Conservation (phyloP, 1,139 yeast genomes). For the Hemisphaericaspora xylofermentans region DNA sequence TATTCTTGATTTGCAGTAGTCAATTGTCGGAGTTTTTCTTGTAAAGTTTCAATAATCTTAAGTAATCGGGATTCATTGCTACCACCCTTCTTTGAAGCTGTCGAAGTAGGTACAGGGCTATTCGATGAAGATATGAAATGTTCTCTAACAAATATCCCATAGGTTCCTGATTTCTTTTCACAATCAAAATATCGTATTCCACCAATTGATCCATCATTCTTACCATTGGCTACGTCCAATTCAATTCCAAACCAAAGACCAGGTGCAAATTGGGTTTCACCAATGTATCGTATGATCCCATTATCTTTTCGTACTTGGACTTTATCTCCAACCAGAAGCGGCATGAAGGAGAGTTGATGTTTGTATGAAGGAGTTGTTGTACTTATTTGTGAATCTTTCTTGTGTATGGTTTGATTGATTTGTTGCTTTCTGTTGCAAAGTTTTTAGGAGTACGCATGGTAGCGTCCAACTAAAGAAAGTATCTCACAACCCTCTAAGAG, state of each 20-base stretch:
- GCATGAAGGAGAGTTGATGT: background rate
- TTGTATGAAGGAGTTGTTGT: background rate
- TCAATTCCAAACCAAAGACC: slow-evolving; percentile 84
- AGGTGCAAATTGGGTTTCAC: slow-evolving; percentile 56
- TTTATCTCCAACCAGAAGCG: slow-evolving; percentile 32
- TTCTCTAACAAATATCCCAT: slow-evolving; percentile 63
- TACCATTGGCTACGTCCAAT: slow-evolving; percentile 62
- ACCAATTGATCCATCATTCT: slow-evolving; percentile 74
- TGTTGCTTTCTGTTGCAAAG: no score
- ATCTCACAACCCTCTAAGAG: no score
- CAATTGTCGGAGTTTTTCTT: slow-evolving; percentile 34
- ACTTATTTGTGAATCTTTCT: no score
- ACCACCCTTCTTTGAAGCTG: background rate
- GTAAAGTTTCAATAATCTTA: slow-evolving; percentile 45
- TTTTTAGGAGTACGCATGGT: no score
- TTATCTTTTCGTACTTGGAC: slow-evolving; percentile 41
- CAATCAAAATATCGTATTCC: slow-evolving; percentile 66
- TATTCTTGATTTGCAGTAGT: slow-evolving; percentile 29
- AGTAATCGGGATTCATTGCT: slow-evolving; percentile 22
- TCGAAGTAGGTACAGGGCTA: background rate
- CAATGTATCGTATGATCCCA: slow-evolving; percentile 52
- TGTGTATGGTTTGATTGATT: no score
- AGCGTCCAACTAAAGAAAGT: no score
- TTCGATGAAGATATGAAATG: background rate
- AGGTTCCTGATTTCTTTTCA: slow-evolving; percentile 26